Base-by-base conservation (phyloP, 352 stramenopile genomes). In the Chrysophaeum taylorii region DNA sequence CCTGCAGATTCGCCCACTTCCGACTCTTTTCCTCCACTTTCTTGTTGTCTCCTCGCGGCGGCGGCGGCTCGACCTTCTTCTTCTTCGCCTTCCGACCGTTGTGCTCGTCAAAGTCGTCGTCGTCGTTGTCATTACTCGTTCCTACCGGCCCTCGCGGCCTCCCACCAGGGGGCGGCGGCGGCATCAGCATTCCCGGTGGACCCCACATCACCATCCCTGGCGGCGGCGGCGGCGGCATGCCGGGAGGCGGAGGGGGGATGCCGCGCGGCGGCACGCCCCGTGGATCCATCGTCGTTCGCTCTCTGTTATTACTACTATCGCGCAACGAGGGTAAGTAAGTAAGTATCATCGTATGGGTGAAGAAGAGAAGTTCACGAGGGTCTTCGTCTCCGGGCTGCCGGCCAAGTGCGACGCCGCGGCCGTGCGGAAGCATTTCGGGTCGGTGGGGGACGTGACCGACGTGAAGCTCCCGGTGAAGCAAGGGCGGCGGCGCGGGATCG, bases 1-100 rank as follows among this genome's bases (percentile, higher is more conserved):
- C 85, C 77, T 97, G 95, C 76, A 91, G 75, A 75, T 85, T 84
- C 33, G 75, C 68, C 85, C 85, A 91, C 64, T 84, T 80, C 70
- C 82, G 83, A 31, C 82, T 79, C 76, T 88, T 88, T 71, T 86
- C 81, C 71, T 85, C 73, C 7, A 85, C 71, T 1, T 73, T 70
- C 27, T 63, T 25, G 27, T 63, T 63, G 18, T 25, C 5, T 25
- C 18, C 18, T 25, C 25, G 18, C 18, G 18, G 48, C 5, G 18
- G 5, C 48, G 48, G 48, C 5, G 48, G 18, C 25, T 9, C 25
- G 5, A 7, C 48, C 42, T 15, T 15, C 23, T 15, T 15, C 23
- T 15, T 23, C 42, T 21, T 50, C 42, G 15, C 42, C 42, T 21
- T 50, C 15, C 15, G 42, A n/a, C n/a, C n/a, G n/a, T n/a, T n/a